phyloP scores from a whole-genome alignment of 2,329 filamentous ascomycete species.

The Pseudocercospora fijiensis region DNA sequence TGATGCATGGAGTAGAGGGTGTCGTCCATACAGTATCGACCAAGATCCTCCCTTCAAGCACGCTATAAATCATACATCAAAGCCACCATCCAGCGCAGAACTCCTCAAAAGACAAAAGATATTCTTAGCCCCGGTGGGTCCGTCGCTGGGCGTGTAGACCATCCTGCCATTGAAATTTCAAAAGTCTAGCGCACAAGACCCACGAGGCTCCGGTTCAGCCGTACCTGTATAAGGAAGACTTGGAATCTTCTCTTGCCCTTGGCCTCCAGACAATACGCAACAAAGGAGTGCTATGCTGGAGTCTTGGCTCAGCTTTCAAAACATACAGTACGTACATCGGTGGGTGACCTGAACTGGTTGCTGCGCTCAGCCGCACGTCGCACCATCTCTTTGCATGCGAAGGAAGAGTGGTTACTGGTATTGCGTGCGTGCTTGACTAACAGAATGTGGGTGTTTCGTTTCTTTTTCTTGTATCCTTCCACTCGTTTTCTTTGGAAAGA shows the following conservation, averaged over 20 bases:
- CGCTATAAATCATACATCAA: not conserved
- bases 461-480: no score
- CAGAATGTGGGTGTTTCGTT: no score
- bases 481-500: not conserved
- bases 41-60: not conserved
- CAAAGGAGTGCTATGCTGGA: not conserved
- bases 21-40: not conserved
- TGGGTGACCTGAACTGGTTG: no score
- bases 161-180: not conserved
- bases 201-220: not conserved
- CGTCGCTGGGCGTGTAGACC: no score
- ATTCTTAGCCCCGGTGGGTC: not conserved
- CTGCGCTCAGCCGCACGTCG: not conserved
- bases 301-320: not conserved
- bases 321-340: no score
- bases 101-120: not conserved
- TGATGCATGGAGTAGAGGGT: not conserved
- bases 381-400: not conserved
- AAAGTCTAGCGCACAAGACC: not conserved
- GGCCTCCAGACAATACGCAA: not conserved
- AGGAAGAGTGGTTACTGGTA: no score
- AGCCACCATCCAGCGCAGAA: not conserved
- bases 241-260: no score
- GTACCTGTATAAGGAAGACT: not conserved
- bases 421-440: no score